Evolutionary conservation across 768 basidiomycete species (phyloP).

Genomic region (Steccherinum ochraceum): DNA sequence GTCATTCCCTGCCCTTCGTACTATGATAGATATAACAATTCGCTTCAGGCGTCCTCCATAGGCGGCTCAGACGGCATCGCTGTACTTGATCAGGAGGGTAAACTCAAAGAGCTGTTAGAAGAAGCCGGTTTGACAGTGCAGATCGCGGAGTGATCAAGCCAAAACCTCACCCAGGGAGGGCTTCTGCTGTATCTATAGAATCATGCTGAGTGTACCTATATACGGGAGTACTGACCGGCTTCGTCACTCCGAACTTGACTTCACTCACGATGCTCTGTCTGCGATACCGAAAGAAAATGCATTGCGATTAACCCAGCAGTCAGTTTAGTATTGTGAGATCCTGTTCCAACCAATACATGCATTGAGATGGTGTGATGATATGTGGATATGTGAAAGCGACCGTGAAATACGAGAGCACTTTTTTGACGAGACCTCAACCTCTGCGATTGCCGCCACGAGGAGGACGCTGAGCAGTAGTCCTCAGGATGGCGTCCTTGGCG

Average conservation of each 20-base stretch:
- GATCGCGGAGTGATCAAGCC: neutral
- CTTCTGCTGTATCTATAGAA: too few species aligned
- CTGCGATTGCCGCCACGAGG: conserved; percentile 18
- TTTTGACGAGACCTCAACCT: too few species aligned
- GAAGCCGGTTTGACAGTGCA: conserved; percentile 36
- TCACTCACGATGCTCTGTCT: too few species aligned
- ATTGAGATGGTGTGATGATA: neutral
- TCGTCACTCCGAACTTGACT: too few species aligned
- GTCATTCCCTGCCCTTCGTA: too few species aligned
- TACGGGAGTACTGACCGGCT: too few species aligned
- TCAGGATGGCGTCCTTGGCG: conserved; percentile 76
- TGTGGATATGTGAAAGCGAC: neutral
- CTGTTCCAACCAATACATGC: neutral
- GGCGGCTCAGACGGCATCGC: conserved; percentile 57
- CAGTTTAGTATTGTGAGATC: neutral
- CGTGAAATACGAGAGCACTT: too few species aligned
- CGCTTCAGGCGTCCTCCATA: conserved; percentile 21
- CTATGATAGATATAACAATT: too few species aligned
- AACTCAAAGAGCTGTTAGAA: conserved; percentile 40
- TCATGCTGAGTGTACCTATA: too few species aligned
- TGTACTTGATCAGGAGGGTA: conserved; percentile 41
- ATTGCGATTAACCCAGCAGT: neutral
- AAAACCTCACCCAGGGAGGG: too few species aligned
- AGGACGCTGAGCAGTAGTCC: conserved; percentile 29
- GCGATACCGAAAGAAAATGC: too few species aligned